Evolutionary conservation across 1,284 basidiomycete species (phyloP).

Genomic region (Sanghuangporus sanghuang): DNA sequence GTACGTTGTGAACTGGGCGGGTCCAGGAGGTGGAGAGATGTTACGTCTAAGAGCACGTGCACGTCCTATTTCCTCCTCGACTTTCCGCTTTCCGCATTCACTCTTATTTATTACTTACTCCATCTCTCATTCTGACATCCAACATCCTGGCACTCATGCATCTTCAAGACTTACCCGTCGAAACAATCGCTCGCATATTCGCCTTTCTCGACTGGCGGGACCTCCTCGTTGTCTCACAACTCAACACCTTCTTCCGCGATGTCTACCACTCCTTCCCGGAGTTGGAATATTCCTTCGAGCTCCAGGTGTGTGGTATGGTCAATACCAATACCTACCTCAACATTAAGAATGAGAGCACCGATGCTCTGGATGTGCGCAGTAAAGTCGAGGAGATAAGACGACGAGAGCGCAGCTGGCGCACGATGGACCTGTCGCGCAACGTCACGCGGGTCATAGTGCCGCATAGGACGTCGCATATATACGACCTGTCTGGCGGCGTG

Average conservation of each 20-base stretch:
- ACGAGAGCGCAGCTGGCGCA: conserved; percentile 6
- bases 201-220: conserved; percentile 8
- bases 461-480: conserved; percentile 15
- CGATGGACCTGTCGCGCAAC: conserved; percentile 1
- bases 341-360: background rate
- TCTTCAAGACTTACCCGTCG: conserved; percentile 7
- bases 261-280: background rate
- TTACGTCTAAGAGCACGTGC: background rate
- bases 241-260: conserved; percentile 4
- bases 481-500: conserved; percentile 15
- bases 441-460: conserved; percentile 6
- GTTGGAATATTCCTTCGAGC: conserved; percentile 4
- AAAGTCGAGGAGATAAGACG: conserved; percentile 6
- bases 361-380: background rate
- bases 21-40: too few relatives aligned
- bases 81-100: background rate
- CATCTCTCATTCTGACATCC: background rate
- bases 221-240: background rate
- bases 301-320: conserved; percentile 7
- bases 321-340: background rate
- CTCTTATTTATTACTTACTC: background rate
- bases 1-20: too few relatives aligned
- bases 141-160: background rate
- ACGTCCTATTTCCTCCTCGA: background rate
- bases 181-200: conserved; percentile 7